Percentiles rank a stretch among this genome's conserved stretches.
phyloP scores from a whole-genome alignment of 441 rosid species.

The Manihot esculenta region DNA sequence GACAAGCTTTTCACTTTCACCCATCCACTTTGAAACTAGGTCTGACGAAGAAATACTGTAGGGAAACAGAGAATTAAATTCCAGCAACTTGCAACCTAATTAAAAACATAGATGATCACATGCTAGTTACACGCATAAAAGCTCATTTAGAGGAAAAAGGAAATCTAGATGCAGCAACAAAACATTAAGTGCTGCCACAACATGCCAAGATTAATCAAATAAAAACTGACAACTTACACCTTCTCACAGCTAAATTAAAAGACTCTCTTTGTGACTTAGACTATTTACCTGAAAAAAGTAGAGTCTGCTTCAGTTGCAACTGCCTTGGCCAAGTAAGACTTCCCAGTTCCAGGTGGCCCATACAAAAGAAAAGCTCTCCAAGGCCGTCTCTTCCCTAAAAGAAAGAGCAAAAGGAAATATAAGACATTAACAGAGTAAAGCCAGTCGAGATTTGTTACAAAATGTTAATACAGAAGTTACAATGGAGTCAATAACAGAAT shows the following conservation, averaged over 20 bases:
- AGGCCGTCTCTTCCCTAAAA: conserved; percentile 85
- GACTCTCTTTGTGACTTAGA: neutral
- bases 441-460: neutral
- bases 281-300: conserved; percentile 82
- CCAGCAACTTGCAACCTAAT: conserved; percentile 1
- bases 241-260: neutral
- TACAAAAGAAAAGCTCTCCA: conserved; percentile 97
- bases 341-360: conserved; percentile 99
- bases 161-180: neutral
- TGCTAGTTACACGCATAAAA: neutral
- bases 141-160: neutral
- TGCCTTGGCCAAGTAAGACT: conserved; percentile 99
- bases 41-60: conserved; percentile 91
- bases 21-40: conserved; percentile 99
- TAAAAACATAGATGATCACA: neutral
- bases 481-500: neutral
- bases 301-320: conserved; percentile 99
- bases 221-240: neutral
- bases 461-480: neutral
- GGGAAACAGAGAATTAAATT: neutral
- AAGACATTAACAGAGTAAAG: neutral
- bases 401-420: conserved; percentile 6
- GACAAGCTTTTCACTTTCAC: conserved; percentile 98
- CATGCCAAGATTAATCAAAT: no score
- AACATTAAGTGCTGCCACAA: neutral